Base-by-base conservation (phyloP, 2,329 filamentous ascomycete genomes). In the Neofusicoccum ribis region DNA sequence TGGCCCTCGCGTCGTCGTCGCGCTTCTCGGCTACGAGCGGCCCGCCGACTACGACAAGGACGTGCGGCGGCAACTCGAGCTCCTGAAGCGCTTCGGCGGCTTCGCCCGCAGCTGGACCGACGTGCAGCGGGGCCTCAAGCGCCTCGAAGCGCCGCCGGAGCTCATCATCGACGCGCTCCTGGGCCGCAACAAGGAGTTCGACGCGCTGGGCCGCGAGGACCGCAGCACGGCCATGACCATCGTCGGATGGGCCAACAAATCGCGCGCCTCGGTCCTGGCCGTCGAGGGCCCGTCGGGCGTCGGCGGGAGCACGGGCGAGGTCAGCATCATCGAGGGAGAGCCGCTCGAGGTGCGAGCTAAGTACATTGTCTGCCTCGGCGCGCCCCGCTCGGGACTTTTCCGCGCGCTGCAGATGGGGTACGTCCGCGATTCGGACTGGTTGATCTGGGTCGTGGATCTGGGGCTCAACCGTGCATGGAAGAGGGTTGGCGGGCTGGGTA, bases 261-360 rank as follows among this genome's bases (percentile, higher is more conserved):
- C 89, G 74, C 91, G 93, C 69, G 89, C 92, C 0, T 88, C 89
- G 65, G 89, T 95, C 3, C 81, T 99, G 20, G 91, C 93, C 0
- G 87, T 99, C n/a, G 94, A 97, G 74, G 88, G 96, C 5, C 95
- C 95, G 0, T 94, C 91, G 0, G 95, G 95, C 5, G 88, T 97
- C 58, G 92, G 94, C 68, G 92, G 91, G 2, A 88, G 88, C 0
- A 79, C 69, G 69, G 85, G 85, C 20, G 83, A 86, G 68, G 76
- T 84, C 39, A 82, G 83, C 3, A 77, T 86, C 34, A 79, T 86
- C 1, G 93, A 97, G 73, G 92, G 91, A 3, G 86, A 89, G 61
- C 88, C 88, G 44, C 82, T 98, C 2, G 93, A 92, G 69, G 87
- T 97, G 58, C 88, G 91, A 67, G 89, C 93, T 0, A 90, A 92